Percentiles rank a stretch among this genome's conserved stretches.
These are phyloP conservation scores for Nakazawaea siamensis DNA, from an alignment of 805 yeast species.

Conservation along the genomic window DNA sequence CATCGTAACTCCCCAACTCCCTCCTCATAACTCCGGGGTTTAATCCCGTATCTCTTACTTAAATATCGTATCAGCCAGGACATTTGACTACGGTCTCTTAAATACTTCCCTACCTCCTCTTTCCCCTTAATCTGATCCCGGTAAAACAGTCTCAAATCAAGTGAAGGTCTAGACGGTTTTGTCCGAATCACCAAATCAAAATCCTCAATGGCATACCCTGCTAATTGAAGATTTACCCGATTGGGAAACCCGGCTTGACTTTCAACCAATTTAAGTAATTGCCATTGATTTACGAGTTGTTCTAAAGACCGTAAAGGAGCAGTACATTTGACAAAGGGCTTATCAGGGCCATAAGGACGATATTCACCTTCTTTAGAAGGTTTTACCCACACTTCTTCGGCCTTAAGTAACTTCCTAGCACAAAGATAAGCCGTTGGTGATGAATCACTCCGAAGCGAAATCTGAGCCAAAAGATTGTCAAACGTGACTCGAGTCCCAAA, in stretches of 20 bases:
- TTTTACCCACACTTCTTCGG: too few species aligned
- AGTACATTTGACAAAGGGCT: conserved; percentile 23
- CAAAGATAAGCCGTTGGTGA: too few species aligned
- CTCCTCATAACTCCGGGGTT: conserved; percentile 13
- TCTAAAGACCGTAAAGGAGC: conserved; percentile 18
- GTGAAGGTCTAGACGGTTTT: conserved; percentile 1
- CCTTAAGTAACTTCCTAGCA: too few species aligned
- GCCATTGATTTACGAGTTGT: conserved; percentile 21
- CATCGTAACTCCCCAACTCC: conserved; percentile 18
- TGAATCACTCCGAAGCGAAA: too few species aligned
- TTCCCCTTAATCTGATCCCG: conserved; percentile 3
- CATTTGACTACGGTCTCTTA: conserved; percentile 23
- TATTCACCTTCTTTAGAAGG: too few species aligned
- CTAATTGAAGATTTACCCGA: too few species aligned
- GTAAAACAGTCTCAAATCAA: conserved; percentile 2
- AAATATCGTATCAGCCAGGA: conserved; percentile 18
- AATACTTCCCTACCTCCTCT: neutral
- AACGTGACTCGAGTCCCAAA: too few species aligned
- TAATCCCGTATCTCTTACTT: conserved; percentile 3
- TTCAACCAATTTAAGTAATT: conserved; percentile 17
- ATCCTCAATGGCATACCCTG: too few species aligned
- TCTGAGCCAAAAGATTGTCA: too few species aligned
- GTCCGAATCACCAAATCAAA: conserved; percentile 1
- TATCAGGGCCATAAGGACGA: too few species aligned
- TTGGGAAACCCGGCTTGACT: too few species aligned